A percentile compares a stretch with the other conserved stretches of the same genome.
phyloP scores from a whole-genome alignment of 495 filamentous ascomycete species.

The Xylaria longipes region DNA sequence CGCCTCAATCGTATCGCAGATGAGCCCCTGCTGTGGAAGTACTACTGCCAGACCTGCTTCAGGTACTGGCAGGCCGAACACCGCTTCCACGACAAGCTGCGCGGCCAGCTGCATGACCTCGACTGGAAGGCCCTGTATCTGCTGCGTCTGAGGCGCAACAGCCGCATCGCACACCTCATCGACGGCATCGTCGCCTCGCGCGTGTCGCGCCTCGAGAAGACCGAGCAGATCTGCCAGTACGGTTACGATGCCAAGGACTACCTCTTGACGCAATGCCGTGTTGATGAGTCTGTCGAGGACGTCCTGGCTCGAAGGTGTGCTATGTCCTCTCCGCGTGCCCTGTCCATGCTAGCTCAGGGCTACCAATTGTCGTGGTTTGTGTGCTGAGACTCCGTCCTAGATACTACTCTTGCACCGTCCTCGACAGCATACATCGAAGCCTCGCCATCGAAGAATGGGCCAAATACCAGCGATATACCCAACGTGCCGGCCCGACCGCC shows the following conservation, averaged over 20 bases:
- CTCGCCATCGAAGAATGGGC: conserved; percentile 80
- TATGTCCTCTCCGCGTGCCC: conserved; percentile 1
- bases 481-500: conserved; percentile 47
- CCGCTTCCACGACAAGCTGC: conserved; percentile 63
- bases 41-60: conserved; percentile 71
- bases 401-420: conserved; percentile 73
- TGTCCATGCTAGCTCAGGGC: not conserved
- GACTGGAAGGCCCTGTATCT: conserved; percentile 82
- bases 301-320: conserved; percentile 78
- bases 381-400: conserved; percentile 49
- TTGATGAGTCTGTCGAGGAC: conserved; percentile 69
- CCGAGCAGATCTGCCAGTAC: conserved; percentile 68
- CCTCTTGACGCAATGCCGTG: conserved; percentile 68
- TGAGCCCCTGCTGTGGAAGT: conserved; percentile 78
- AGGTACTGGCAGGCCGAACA: conserved; percentile 76
- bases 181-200: conserved; percentile 74
- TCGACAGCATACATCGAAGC: conserved; percentile 81
- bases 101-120: conserved; percentile 56
- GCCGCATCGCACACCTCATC: conserved; percentile 61
- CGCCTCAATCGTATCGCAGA: conserved; percentile 69
- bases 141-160: conserved; percentile 61
- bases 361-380: not conserved
- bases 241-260: conserved; percentile 92
- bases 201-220: conserved; percentile 69
- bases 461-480: conserved; percentile 49